Evolutionary conservation across 176 grass and related monocot species (phyloP).

Genomic region (Olyra latifolia): DNA sequence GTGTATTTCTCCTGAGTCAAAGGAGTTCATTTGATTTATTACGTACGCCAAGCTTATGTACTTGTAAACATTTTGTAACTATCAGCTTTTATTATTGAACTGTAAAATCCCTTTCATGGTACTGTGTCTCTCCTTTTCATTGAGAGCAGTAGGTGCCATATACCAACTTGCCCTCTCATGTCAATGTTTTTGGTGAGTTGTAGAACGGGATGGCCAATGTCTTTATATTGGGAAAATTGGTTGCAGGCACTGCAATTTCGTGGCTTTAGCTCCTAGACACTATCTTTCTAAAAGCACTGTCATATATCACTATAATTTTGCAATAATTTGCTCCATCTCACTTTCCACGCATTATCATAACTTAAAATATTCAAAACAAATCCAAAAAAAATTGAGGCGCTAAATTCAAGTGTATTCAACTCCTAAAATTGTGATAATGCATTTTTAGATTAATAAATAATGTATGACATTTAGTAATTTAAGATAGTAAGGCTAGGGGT

Average conservation of each 20-base stretch:
- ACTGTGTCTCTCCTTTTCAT: conserved; percentile 31
- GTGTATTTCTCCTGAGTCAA: conserved; percentile 3
- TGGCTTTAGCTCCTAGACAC: too few relatives aligned
- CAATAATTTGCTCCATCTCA: too few relatives aligned
- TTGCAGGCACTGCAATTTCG: too few relatives aligned
- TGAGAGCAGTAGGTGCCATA: conserved; percentile 23
- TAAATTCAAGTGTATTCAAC: too few relatives aligned
- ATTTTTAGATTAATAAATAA: not conserved
- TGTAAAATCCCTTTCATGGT: conserved; percentile 26
- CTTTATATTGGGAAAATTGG: too few relatives aligned
- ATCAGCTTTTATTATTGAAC: conserved; percentile 27
- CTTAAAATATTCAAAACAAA: too few relatives aligned
- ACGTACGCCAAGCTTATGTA: conserved; percentile 10
- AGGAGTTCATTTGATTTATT: conserved; percentile 8
- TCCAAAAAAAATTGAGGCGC: too few relatives aligned
- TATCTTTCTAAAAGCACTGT: too few relatives aligned
- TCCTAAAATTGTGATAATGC: too few relatives aligned
- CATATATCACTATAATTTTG: too few relatives aligned
- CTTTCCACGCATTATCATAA: too few relatives aligned
- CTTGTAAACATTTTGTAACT: conserved; percentile 32
- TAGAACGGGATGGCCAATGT: not conserved
- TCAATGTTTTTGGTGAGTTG: conserved; percentile 18
- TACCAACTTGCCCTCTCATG: conserved; percentile 7
- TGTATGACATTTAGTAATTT: not conserved
- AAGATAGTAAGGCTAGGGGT: not conserved